Base-by-base conservation (phyloP, 257 asterid species). In the Perilla frutescens region DNA sequence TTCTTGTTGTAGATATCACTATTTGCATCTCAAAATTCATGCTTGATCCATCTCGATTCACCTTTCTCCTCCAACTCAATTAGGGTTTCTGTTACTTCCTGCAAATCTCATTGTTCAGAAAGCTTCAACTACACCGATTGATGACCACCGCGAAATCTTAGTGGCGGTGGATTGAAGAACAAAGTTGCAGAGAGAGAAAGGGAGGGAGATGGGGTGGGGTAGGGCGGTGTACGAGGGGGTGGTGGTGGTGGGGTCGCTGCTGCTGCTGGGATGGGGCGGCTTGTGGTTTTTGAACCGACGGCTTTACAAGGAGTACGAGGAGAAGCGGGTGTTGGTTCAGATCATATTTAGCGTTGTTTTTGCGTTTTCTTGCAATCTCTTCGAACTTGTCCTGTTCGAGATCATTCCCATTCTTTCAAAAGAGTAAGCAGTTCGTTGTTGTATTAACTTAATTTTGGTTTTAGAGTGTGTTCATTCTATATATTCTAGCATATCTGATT, bases 291-390 rank as follows among this genome's bases (percentile, higher is more conserved):
- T 95, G 87, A 95, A 95, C 78, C 82, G 91, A 45, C 84, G 96
- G 81, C 89, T 95, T 20, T 95, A 95, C 87, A 95, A 95, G 80
- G 99, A 95, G 83, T 95, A 92, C 71, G 98, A 95, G 76, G 99
- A 95, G 90, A 95, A 95, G 80, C 85, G 96, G 79, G 96, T 85
- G 4, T 75, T 92, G 74, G 99, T 95, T 31, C 99, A 95, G 90
- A 92, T 92, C 87, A 95, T 95, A 61, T 95, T 92, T 89, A 92
- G 99, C 71, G 90, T 89, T 68, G 98, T 95, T 31, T 92, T 95
- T 62, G 99, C 99, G 49, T 82, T 95, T 47, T 95, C 99, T 9
- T 95, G 99, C 85, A 95, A 95, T 77, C 93, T 95, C 50, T 95
- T 95, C 76, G 87, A 95, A 89, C 97, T 95, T 50, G 99, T 95